phyloP scores from a whole-genome alignment of 2,329 filamentous ascomycete species.

The Paradendryphiella salina region DNA sequence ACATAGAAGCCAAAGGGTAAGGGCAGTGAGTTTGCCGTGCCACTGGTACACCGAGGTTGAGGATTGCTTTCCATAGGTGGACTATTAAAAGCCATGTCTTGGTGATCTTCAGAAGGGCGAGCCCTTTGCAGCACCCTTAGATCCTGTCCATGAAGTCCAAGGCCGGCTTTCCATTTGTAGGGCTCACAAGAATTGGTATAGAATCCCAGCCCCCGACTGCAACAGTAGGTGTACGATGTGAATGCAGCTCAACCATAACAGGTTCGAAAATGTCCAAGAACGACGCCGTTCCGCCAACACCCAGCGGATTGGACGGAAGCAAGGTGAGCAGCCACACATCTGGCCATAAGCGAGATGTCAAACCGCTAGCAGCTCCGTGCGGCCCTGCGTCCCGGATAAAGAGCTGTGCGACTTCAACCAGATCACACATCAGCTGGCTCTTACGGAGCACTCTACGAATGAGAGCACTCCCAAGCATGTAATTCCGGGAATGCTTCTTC shows the following conservation, averaged over 20 bases:
- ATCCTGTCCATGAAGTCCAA: not conserved
- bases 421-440: slow-evolving; percentile 18
- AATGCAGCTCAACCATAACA: not conserved
- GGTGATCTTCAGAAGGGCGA: not conserved
- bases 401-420: slow-evolving; percentile 19
- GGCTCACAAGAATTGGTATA: too few relatives aligned
- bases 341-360: slow-evolving; percentile 23
- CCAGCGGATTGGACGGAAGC: slow-evolving; percentile 7
- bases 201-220: too few relatives aligned
- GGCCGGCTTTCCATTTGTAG: not conserved
- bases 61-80: not conserved
- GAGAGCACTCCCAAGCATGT: slow-evolving; percentile 4
- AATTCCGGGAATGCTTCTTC: slow-evolving; percentile 16
- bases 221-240: too few relatives aligned
- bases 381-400: slow-evolving; percentile 41
- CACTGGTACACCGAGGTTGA: not conserved
- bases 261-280: slow-evolving; percentile 5
- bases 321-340: slow-evolving; percentile 18
- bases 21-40: slow-evolving; percentile 1
- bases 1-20: not conserved
- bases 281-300: slow-evolving; percentile 6
- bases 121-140: too few relatives aligned
- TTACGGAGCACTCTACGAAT: slow-evolving; percentile 23
- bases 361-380: slow-evolving; percentile 28
- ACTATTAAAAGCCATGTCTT: not conserved